Evolutionary conservation across 2,329 filamentous ascomycete species (phyloP).

Genomic region (Paecilomyces niveus): DNA sequence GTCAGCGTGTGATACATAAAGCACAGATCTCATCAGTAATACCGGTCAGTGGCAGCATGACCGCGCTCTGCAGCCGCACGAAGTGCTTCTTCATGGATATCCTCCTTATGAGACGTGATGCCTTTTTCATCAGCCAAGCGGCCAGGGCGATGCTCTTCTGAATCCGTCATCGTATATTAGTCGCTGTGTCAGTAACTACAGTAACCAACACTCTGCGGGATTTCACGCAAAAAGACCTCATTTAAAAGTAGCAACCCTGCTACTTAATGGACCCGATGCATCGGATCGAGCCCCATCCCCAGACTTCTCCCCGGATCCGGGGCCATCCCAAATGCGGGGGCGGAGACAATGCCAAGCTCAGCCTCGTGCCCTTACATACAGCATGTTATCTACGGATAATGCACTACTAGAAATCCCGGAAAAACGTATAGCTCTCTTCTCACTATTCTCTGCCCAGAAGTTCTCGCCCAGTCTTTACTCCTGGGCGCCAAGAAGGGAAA

Average conservation of each 20-base stretch:
- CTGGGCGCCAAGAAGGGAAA: background rate
- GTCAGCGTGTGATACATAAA: background rate
- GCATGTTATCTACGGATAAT: too few species aligned
- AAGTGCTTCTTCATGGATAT: conserved; percentile 3
- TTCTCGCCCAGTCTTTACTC: background rate
- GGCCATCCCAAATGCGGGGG: background rate
- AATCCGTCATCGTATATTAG: background rate
- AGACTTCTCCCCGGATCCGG: background rate
- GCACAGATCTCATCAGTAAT: background rate
- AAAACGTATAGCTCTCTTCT: too few species aligned
- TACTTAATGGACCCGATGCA: background rate
- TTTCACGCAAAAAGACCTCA: background rate
- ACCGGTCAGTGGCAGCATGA: background rate
- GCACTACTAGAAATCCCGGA: too few species aligned
- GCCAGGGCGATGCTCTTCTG: background rate
- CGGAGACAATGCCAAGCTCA: background rate
- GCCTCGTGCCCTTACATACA: too few species aligned
- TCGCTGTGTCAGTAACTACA: background rate
- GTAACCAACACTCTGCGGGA: too few species aligned
- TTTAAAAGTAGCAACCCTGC: background rate
- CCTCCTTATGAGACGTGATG: conserved; percentile 11
- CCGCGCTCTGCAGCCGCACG: background rate
- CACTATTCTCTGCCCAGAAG: too few species aligned
- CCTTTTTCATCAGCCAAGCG: conserved; percentile 16
- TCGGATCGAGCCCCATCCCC: background rate